Evolutionary conservation across 768 basidiomycete genomes (phyloP), one percentile per base, ranked within the genome.

Genomic region (Amanita brunnescens): DNA sequence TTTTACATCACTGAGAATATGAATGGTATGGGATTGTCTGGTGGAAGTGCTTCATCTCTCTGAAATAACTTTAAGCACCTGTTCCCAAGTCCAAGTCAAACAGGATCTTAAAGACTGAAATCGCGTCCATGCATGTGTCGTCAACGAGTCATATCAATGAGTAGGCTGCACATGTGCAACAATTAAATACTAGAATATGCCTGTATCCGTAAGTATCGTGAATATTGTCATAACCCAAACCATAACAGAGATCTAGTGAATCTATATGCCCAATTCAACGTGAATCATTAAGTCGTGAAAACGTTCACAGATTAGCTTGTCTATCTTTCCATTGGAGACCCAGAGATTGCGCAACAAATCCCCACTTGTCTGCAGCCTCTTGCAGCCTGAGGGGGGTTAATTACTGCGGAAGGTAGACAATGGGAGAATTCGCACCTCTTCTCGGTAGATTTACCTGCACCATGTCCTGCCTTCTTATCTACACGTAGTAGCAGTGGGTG

Each of bases 1-100:
- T 93, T 94, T 69, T 95, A 93, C 68, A 78, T 97, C 60, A 93
- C 91, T 0, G 92, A 96, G 63, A 98, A 99, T 64, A 73, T 74
- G 6, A 91, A 94, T 60, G 95, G 95, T 93, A 54, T 37, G 59
- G 41, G 33, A 34, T 42, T 30, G 30, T 23, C 13, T 14, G 9
- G 18, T 26, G 10, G 21, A 16, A 13, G 51, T 20, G 44, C 18
- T 21, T 1, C 9, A 20, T 13, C 5, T 14, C 21, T 5, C 35
- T 21, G 13, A 10, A 12, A 38, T 14, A 9, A 10, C n/a, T 35
- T 54, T 42, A 57, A 98, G 95, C 95, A 2, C 95, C 95, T 2
- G 71, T 79, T 20, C 95, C 95, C n/a, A 85, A 81, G 63, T 87
- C 85, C 29, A 98, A 98, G 63, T 72, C 77, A 2, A 87, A 87